Evolutionary conservation across 225 moss, liverwort and hornwort species (phyloP).

Genomic region (Marchantia polymorpha): DNA sequence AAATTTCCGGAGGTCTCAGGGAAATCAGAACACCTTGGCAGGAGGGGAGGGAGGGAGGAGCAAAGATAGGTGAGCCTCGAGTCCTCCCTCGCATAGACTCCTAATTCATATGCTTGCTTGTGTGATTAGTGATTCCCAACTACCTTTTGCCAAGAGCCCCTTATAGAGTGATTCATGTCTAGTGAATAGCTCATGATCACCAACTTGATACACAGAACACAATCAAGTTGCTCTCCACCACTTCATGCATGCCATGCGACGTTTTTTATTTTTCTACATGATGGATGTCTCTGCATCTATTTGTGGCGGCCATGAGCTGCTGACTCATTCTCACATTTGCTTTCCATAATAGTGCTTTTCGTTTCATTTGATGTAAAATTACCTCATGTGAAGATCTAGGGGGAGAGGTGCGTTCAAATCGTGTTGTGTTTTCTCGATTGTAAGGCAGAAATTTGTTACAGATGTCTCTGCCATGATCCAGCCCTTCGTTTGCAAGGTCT

Average conservation of each 20-base stretch:
- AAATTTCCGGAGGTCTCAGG: background rate
- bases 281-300: background rate
- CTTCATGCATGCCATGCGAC: conserved; percentile 1
- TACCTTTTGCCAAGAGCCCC: conserved; percentile 4
- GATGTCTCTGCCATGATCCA: too few species aligned
- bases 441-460: too few species aligned
- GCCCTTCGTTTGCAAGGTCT: too few species aligned
- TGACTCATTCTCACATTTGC: background rate
- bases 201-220: conserved; percentile 2
- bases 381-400: too few species aligned
- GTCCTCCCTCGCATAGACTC: background rate
- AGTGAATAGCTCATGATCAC: conserved; percentile 10
- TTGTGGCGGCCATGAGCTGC: background rate
- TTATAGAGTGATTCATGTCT: conserved; percentile 13
- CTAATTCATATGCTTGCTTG: conserved; percentile 9
- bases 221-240: conserved; percentile 7
- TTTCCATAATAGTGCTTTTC: too few species aligned
- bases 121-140: conserved; percentile 16
- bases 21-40: background rate
- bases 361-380: too few species aligned
- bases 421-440: too few species aligned
- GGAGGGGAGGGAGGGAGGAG: background rate
- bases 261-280: background rate
- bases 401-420: too few species aligned
- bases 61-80: background rate